Conservation (phyloP, 495 filamentous ascomycete genomes). For the Aspergillus saccharolyticus region DNA sequence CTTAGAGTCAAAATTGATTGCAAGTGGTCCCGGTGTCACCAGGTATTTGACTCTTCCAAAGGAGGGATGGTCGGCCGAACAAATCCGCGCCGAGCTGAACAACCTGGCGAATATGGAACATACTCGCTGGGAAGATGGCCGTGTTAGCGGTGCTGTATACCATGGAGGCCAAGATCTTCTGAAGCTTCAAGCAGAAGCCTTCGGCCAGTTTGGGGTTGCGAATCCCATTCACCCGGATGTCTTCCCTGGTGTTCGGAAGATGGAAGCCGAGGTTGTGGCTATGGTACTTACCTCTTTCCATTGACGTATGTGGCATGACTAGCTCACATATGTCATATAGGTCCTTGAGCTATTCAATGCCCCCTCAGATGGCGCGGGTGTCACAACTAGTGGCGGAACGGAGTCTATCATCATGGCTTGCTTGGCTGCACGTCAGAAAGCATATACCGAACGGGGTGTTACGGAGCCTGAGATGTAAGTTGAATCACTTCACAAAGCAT, state of each 20-base stretch:
- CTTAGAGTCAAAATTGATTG: conserved; percentile 75
- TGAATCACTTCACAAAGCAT: not conserved
- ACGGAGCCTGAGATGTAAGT: conserved; percentile 91
- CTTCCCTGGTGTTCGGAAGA: conserved; percentile 96
- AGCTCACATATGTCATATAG: conserved; percentile 49
- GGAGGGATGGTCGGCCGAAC: conserved; percentile 78
- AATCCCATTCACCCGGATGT: conserved; percentile 99
- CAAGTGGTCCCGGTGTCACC: conserved; percentile 62
- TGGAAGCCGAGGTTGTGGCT: conserved; percentile 97
- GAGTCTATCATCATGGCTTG: conserved; percentile 96
- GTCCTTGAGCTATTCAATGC: conserved; percentile 85
- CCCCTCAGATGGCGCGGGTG: conserved; percentile 76
- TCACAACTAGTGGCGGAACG: conserved; percentile 88
- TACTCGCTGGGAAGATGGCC: conserved; percentile 93
- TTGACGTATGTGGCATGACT: conserved; percentile 1
- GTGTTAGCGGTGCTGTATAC: conserved; percentile 93
- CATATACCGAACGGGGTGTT: conserved; percentile 72
- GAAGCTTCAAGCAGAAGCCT: conserved; percentile 85
- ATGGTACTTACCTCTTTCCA: conserved; percentile 57
- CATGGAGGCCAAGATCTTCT: conserved; percentile 83
- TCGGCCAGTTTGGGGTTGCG: conserved; percentile 86
- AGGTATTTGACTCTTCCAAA: conserved; percentile 75
- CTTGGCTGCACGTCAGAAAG: conserved; percentile 83
- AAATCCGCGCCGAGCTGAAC: conserved; percentile 73
- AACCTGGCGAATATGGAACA: conserved; percentile 82